Evolutionary conservation across 2,329 filamentous ascomycete species (phyloP).

Genomic region (Lecanicillium sp.): DNA sequence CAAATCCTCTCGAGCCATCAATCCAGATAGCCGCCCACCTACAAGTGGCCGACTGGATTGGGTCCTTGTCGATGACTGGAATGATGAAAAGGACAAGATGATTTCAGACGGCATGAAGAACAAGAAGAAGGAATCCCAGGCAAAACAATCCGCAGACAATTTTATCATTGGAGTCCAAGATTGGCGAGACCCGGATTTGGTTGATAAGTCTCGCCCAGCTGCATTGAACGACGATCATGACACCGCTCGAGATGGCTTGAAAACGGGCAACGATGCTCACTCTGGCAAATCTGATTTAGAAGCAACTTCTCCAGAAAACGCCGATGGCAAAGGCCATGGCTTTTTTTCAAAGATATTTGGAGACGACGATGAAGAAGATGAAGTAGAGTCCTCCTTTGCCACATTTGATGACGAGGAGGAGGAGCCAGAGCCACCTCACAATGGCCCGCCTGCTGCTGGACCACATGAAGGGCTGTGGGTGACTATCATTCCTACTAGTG

Average conservation of each 20-base stretch:
- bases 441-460: constrained; percentile 17
- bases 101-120: constrained; percentile 33
- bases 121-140: constrained; percentile 21
- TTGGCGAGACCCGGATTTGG: constrained; percentile 67
- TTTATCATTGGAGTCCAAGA: constrained; percentile 82
- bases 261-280: constrained; percentile 6
- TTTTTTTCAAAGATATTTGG: constrained; percentile 44
- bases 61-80: constrained; percentile 60
- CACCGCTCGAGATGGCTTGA: constrained; percentile 1
- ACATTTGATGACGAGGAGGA: constrained; percentile 17
- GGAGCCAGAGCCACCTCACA: constrained; percentile 9
- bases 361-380: constrained; percentile 26
- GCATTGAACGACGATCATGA: constrained; percentile 11
- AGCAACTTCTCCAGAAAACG: background rate
- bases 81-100: constrained; percentile 40
- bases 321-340: constrained; percentile 16
- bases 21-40: constrained; percentile 55
- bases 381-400: constrained; percentile 13
- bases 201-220: constrained; percentile 17
- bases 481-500: constrained; percentile 86
- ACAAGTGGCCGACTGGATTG: constrained; percentile 68
- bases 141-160: constrained; percentile 39
- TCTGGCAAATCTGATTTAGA: too few relatives aligned
- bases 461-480: constrained; percentile 77
- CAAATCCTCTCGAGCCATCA: constrained; percentile 18